Evolutionary conservation across 768 basidiomycete genomes (phyloP).

Genomic region (Panus rudis): DNA sequence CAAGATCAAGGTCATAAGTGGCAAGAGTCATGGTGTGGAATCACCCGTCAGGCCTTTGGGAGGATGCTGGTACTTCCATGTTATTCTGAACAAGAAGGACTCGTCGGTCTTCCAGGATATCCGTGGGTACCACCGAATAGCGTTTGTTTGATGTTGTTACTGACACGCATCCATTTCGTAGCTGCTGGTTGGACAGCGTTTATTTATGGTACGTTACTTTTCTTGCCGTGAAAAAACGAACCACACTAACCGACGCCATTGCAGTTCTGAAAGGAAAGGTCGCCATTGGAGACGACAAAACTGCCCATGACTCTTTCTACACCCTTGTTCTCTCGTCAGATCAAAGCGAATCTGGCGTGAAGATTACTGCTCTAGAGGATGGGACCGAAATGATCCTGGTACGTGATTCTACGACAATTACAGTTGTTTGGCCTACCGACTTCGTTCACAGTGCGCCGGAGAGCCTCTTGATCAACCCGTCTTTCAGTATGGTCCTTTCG

Average conservation of each 20-base stretch:
- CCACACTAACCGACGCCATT: constrained; percentile 2
- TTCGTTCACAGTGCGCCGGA: constrained; percentile 54
- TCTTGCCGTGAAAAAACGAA: not conserved
- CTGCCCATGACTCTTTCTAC: constrained; percentile 53
- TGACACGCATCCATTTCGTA: constrained; percentile 21
- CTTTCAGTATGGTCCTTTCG: constrained; percentile 82
- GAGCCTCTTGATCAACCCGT: constrained; percentile 88
- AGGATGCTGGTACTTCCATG: constrained; percentile 91
- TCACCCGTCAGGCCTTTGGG: constrained; percentile 88
- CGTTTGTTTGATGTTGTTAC: not conserved
- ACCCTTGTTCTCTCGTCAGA: constrained; percentile 76
- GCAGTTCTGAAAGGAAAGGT: constrained; percentile 64
- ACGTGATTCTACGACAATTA: constrained; percentile 15
- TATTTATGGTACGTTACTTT: constrained; percentile 57
- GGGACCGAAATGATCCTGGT: constrained; percentile 75
- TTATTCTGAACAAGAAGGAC: constrained; percentile 56
- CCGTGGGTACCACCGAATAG: constrained; percentile 39
- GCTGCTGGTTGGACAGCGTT: constrained; percentile 89
- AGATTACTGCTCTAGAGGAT: constrained; percentile 48
- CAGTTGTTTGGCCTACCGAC: not conserved
- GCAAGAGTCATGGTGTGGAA: constrained; percentile 77
- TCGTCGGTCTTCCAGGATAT: constrained; percentile 71
- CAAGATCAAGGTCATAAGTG: constrained; percentile 81
- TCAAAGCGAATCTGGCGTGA: constrained; percentile 57
- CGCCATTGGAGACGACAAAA: constrained; percentile 44